Evolutionary conservation across 108 stramenopile species (phyloP).

Genomic region (Schizochytrium sp.): DNA sequence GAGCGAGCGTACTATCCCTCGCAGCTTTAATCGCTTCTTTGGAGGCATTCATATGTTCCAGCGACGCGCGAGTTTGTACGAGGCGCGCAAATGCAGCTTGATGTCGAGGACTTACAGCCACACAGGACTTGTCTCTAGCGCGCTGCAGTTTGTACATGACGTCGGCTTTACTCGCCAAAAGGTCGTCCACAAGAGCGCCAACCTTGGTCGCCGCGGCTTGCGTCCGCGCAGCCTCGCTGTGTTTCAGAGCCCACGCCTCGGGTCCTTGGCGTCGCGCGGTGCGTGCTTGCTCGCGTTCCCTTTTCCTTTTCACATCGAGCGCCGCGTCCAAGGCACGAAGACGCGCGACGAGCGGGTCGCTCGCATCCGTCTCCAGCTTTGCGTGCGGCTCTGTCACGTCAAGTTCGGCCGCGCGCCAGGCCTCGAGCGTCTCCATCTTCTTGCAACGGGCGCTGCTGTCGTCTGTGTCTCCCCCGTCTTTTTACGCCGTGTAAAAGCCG

Average conservation of each 20-base stretch:
- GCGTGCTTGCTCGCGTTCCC: background rate
- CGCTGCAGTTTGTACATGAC: background rate
- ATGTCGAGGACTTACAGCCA: background rate
- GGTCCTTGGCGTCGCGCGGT: background rate
- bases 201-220: background rate
- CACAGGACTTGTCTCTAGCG: background rate
- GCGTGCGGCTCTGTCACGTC: too few species aligned
- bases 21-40: background rate
- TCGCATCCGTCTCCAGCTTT: too few species aligned
- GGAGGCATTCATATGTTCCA: background rate
- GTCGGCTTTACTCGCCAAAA: background rate
- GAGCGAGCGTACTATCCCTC: too few species aligned
- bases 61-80: background rate
- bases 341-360: background rate
- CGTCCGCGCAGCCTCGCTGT: background rate
- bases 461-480: too few species aligned
- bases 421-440: background rate
- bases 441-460: too few species aligned
- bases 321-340: background rate
- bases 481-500: too few species aligned
- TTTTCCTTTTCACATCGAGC: background rate
- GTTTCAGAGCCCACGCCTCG: background rate
- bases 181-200: background rate
- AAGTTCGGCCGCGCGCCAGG: background rate
- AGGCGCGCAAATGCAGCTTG: background rate